These are phyloP conservation scores for Termitomyces sp. DNA, from an alignment of 768 basidiomycete species.

Conservation along the genomic window DNA sequence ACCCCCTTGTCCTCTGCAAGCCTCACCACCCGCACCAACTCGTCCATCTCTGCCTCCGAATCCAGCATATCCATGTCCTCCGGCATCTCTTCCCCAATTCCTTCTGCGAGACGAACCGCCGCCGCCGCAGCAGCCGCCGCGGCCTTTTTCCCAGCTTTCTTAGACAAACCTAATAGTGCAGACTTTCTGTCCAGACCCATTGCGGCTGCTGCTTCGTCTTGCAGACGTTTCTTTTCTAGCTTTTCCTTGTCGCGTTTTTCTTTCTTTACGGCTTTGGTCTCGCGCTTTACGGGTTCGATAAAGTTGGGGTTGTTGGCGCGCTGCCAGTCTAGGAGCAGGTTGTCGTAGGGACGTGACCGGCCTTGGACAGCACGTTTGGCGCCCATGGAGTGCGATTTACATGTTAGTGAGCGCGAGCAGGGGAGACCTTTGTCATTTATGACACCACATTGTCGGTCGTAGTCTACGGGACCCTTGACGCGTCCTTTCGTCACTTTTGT, in stretches of 20 bases:
- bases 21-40: slow-evolving; percentile 58
- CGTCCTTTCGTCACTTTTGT: slow-evolving; percentile 76
- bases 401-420: slow-evolving; percentile 93
- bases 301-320: slow-evolving; percentile 83
- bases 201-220: slow-evolving; percentile 64
- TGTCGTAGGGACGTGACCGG: slow-evolving; percentile 79
- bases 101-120: slow-evolving; percentile 42
- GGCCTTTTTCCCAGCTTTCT: slow-evolving; percentile 59
- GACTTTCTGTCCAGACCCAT: slow-evolving; percentile 50
- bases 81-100: slow-evolving; percentile 48
- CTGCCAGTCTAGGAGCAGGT: slow-evolving; percentile 88
- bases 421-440: slow-evolving; percentile 93
- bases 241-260: slow-evolving; percentile 79
- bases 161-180: slow-evolving; percentile 32
- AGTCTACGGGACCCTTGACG: slow-evolving; percentile 81
- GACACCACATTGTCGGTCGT: slow-evolving; percentile 92
- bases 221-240: slow-evolving; percentile 73
- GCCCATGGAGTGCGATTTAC: slow-evolving; percentile 97
- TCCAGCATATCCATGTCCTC: slow-evolving; percentile 79
- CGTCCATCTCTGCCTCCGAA: slow-evolving; percentile 81
- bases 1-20: slow-evolving; percentile 51
- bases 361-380: slow-evolving; percentile 90
- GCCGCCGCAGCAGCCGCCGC: slow-evolving; percentile 47
- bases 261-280: slow-evolving; percentile 85
- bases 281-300: slow-evolving; percentile 81